These are phyloP conservation scores for Pezicula radicicola DNA, from an alignment of 2,329 filamentous ascomycete species.

Conservation along the genomic window DNA sequence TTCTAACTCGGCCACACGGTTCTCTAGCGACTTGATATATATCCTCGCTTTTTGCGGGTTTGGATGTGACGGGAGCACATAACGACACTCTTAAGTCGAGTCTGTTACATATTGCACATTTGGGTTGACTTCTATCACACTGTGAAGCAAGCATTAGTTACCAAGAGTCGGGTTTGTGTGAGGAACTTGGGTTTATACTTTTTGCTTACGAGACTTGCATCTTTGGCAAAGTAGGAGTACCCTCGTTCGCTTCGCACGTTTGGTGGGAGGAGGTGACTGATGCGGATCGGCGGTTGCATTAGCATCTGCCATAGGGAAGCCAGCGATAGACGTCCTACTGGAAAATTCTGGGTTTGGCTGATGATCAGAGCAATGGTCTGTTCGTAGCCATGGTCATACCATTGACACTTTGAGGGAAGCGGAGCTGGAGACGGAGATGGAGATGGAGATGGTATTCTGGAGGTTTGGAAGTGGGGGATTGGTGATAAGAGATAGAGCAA, in stretches of 20 bases:
- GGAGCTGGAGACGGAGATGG: background rate
- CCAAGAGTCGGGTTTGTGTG: too few relatives aligned
- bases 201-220: constrained; percentile 9
- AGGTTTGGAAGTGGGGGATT: too few relatives aligned
- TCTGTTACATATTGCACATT: constrained; percentile 6
- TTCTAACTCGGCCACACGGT: constrained; percentile 11
- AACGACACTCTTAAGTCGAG: constrained; percentile 8
- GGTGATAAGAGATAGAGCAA: too few relatives aligned
- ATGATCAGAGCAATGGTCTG: too few relatives aligned
- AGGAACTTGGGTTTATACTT: background rate
- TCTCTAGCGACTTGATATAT: constrained; percentile 12
- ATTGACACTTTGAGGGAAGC: background rate
- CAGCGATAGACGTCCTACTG: background rate
- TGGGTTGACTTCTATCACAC: constrained; percentile 10
- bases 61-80: constrained; percentile 7
- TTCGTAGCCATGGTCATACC: background rate
- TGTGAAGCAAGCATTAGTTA: background rate
- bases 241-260: constrained; percentile 5
- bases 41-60: constrained; percentile 8
- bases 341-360: background rate
- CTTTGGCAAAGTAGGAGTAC: constrained; percentile 9
- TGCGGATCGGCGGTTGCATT: background rate
- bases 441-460: too few relatives aligned
- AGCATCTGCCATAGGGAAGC: background rate
- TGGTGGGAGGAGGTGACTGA: background rate